A percentile compares a stretch with the other conserved stretches of the same genome.
These are phyloP conservation scores for Trypanosoma cruzi DNA, from an alignment of 208 protist genomes.

Conservation along the genomic window DNA sequence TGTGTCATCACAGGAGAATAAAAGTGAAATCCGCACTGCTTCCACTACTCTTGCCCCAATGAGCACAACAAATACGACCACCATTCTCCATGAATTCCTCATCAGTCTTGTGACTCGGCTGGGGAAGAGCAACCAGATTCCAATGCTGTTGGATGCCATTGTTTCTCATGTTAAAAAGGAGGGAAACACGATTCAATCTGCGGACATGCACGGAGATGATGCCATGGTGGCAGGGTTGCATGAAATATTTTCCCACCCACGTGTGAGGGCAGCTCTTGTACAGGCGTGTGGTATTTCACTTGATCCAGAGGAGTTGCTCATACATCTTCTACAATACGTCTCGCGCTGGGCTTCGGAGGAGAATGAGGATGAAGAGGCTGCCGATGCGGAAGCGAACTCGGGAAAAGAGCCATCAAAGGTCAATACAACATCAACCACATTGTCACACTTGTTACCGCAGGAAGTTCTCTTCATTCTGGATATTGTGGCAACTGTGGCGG, in stretches of 20 bases:
- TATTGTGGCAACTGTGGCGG: constrained; percentile 58
- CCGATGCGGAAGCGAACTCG: background rate
- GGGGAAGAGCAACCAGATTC: constrained; percentile 63
- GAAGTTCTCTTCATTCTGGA: constrained; percentile 60
- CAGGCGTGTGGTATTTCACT: constrained; percentile 50
- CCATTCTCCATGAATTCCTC: constrained; percentile 50
- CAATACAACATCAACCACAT: background rate
- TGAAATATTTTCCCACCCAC: constrained; percentile 37
- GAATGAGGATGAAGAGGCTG: constrained; percentile 3
- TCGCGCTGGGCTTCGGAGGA: constrained; percentile 25
- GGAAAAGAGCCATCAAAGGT: background rate
- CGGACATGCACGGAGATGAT: constrained; percentile 1
- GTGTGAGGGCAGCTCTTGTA: constrained; percentile 41
- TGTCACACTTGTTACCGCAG: constrained; percentile 26
- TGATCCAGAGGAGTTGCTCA: constrained; percentile 63
- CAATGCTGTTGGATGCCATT: constrained; percentile 63
- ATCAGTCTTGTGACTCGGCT: constrained; percentile 49
- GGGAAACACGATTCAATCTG: background rate
- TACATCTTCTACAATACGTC: constrained; percentile 40
- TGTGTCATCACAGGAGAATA: background rate
- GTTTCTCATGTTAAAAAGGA: constrained; percentile 19
- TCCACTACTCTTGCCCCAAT: background rate
- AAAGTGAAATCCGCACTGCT: background rate
- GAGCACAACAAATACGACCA: too few species aligned
- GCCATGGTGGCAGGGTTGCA: constrained; percentile 33